These are phyloP conservation scores for Porphyra umbilicalis DNA, from an alignment of 31 red algal genomes.

Conservation along the genomic window DNA sequence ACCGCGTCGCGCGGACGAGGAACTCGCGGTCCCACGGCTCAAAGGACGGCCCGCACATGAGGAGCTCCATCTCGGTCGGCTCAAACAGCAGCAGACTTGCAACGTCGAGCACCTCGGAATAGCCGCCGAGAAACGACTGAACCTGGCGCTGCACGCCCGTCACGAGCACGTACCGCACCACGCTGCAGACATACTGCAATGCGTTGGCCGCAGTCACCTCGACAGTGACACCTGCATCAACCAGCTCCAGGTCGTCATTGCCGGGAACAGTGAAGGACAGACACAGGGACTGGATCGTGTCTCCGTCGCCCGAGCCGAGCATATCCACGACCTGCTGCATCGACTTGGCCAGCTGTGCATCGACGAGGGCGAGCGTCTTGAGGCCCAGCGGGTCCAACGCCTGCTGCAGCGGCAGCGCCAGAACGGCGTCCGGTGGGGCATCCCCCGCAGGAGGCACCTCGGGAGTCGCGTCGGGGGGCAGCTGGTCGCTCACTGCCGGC, in stretches of 20 bases:
- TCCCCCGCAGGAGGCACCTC: background rate
- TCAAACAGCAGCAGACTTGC: slow-evolving; percentile 53
- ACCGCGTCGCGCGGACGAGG: slow-evolving; percentile 64
- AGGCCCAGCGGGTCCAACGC: background rate
- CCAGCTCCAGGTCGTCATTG: slow-evolving; percentile 66
- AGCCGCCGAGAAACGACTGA: slow-evolving; percentile 65
- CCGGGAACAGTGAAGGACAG: slow-evolving; percentile 83
- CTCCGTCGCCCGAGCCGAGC: slow-evolving; percentile 29
- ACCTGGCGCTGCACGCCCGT: slow-evolving; percentile 63
- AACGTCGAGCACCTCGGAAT: slow-evolving; percentile 46
- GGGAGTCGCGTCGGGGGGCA: background rate
- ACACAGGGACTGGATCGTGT: slow-evolving; percentile 47
- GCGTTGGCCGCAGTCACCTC: slow-evolving; percentile 71
- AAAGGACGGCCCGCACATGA: slow-evolving; percentile 72
- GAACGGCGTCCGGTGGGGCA: background rate
- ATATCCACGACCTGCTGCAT: slow-evolving; percentile 51
- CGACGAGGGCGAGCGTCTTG: slow-evolving; percentile 48
- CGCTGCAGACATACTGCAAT: slow-evolving; percentile 51
- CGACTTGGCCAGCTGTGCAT: slow-evolving; percentile 64
- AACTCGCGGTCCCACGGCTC: slow-evolving; percentile 69
- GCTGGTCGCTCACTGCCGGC: background rate
- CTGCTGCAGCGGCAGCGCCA: slow-evolving; percentile 23
- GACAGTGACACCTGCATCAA: slow-evolving; percentile 29
- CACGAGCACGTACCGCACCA: slow-evolving; percentile 62
- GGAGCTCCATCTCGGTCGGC: slow-evolving; percentile 58